phyloP scores from a whole-genome alignment of 106 monocot genomes.

The Dendrobium officinale region DNA sequence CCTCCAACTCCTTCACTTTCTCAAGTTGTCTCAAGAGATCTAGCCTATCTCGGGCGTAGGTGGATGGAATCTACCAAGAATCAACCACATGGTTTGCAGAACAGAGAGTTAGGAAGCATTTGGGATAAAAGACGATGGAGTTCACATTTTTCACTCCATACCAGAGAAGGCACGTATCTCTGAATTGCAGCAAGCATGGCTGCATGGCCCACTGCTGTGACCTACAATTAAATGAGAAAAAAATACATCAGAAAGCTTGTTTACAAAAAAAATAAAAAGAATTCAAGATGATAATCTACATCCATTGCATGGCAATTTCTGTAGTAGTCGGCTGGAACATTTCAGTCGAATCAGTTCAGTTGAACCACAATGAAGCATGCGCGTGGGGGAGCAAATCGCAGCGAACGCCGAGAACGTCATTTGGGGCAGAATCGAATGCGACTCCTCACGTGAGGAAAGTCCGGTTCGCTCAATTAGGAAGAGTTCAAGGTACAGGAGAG shows the following conservation, averaged over 20 bases:
- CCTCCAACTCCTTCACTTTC: conserved; percentile 79
- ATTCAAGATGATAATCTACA: neutral
- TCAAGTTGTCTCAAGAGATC: conserved; percentile 92
- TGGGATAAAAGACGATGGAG: neutral
- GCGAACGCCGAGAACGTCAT: no score
- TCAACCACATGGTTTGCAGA: neutral
- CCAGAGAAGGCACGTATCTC: conserved; percentile 87
- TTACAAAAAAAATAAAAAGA: neutral
- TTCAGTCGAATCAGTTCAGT: neutral
- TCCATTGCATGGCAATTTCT: neutral
- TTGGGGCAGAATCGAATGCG: no score
- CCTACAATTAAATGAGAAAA: conserved; percentile 25
- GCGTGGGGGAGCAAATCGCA: no score
- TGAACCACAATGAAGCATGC: neutral
- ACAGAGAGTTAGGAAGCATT: neutral
- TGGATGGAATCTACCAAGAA: conserved; percentile 72
- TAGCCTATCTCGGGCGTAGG: conserved; percentile 86
- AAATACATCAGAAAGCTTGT: neutral
- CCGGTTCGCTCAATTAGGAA: no score
- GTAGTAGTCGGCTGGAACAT: neutral
- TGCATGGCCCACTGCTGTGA: conserved; percentile 96
- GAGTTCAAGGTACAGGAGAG: no score
- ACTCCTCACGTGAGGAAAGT: no score
- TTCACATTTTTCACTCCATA: conserved; percentile 15
- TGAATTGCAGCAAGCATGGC: conserved; percentile 94